These are phyloP conservation scores for Thamnidium elegans DNA, from an alignment of 192 early-diverging fungal species.

Conservation along the genomic window DNA sequence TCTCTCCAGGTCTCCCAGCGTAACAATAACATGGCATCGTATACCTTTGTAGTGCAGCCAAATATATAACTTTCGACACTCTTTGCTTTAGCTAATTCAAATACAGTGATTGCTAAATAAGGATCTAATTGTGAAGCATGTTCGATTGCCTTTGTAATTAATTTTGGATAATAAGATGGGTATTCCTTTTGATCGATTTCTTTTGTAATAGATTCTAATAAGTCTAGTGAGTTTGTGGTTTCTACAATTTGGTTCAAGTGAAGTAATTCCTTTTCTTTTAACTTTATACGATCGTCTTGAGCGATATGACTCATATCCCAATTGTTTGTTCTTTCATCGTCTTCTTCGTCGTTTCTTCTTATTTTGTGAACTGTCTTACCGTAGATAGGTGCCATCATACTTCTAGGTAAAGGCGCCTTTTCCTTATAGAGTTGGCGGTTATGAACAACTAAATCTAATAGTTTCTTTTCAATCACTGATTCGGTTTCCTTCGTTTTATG, in stretches of 20 bases:
- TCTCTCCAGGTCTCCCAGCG: constrained; percentile 45
- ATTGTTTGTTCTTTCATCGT: not conserved
- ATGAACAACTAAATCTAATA: constrained; percentile 8
- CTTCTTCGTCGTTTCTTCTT: not conserved
- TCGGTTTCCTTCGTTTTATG: not conserved
- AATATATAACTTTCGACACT: constrained; percentile 36
- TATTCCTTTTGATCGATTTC: not conserved
- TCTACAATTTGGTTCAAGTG: not conserved
- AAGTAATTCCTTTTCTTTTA: not conserved
- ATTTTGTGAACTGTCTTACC: not conserved
- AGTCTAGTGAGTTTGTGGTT: not conserved
- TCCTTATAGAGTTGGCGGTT: constrained; percentile 10
- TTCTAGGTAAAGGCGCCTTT: constrained; percentile 16
- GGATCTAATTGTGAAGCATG: constrained; percentile 33
- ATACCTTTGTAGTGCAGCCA: constrained; percentile 36
- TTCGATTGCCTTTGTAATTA: constrained; percentile 17
- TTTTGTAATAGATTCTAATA: not conserved
- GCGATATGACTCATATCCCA: not conserved
- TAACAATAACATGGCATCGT: constrained; percentile 31
- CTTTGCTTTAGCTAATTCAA: constrained; percentile 38
- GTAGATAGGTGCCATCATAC: not conserved
- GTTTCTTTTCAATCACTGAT: constrained; percentile 12
- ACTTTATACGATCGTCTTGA: not conserved
- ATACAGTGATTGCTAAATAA: constrained; percentile 43
- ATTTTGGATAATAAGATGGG: constrained; percentile 7